Percentiles rank a stretch among this genome's conserved stretches.
phyloP scores from a whole-genome alignment of 2,329 filamentous ascomycete species.

The Sarocladium oryzae region DNA sequence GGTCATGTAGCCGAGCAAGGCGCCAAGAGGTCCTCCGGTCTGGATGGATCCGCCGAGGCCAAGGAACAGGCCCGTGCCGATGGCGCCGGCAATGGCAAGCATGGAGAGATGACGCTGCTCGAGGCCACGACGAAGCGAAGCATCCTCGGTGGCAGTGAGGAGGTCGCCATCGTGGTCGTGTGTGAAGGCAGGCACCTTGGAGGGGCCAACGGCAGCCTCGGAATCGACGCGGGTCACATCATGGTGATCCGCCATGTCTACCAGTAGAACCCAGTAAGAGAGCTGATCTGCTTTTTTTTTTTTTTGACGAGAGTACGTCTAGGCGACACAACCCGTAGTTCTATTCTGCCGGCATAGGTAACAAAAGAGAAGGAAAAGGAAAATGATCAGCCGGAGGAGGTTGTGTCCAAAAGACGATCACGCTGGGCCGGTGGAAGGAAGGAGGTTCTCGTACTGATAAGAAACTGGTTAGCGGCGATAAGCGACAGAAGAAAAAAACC shows the following conservation, averaged over 20 bases:
- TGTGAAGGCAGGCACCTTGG: neutral
- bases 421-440: too few species aligned
- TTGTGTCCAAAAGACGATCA: too few species aligned
- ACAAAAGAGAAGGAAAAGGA: too few species aligned
- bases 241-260: neutral
- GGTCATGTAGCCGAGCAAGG: constrained; percentile 46
- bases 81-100: constrained; percentile 56
- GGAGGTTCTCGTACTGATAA: too few species aligned
- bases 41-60: constrained; percentile 48
- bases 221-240: neutral
- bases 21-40: constrained; percentile 41
- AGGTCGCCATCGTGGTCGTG: constrained; percentile 32
- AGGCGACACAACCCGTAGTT: too few species aligned
- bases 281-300: too few species aligned
- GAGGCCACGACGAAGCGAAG: constrained; percentile 22
- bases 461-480: too few species aligned
- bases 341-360: too few species aligned
- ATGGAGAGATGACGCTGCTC: constrained; percentile 40
- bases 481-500: too few species aligned
- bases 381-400: too few species aligned
- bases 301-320: too few species aligned
- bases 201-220: neutral
- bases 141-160: constrained; percentile 41
- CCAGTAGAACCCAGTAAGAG: too few species aligned
- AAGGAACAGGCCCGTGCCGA: constrained; percentile 55